These are phyloP conservation scores for Alopecurus myosuroides DNA, from an alignment of 176 grass and related monocot genomes.

Conservation along the genomic window DNA sequence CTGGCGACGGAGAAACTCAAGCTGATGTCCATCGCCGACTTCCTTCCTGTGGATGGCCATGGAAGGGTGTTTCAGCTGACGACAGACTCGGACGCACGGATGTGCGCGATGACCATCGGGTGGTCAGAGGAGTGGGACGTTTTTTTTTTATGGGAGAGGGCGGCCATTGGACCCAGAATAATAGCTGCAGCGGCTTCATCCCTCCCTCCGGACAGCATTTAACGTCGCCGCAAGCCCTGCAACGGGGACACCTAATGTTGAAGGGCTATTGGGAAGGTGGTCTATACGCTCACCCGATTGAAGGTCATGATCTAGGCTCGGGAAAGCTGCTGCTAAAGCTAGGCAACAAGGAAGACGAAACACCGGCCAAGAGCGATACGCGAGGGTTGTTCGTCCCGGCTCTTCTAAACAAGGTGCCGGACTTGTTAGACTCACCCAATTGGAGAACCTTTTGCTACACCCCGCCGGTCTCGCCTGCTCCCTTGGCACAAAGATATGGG, in stretches of 20 bases:
- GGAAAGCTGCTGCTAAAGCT: not conserved
- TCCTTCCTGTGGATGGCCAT: no score
- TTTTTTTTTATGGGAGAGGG: not conserved
- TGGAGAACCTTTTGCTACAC: no score
- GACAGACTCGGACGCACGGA: not conserved
- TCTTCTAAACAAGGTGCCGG: no score
- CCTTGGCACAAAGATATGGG: no score
- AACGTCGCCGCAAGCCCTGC: not conserved
- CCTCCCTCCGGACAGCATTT: not conserved
- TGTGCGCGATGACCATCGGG: not conserved
- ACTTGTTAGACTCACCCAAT: no score
- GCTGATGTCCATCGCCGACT: not conserved
- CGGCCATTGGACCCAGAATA: not conserved
- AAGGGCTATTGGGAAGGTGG: not conserved
- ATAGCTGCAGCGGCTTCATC: no score
- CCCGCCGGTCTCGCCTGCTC: no score
- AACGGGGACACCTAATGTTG: not conserved
- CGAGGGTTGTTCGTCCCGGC: not conserved
- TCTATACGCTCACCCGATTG: not conserved
- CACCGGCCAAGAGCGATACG: not conserved
- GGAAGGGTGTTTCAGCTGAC: not conserved
- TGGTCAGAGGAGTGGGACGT: not conserved
- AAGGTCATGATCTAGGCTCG: not conserved
- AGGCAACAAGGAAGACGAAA: not conserved
- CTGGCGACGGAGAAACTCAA: not conserved